These are phyloP conservation scores for Mycena alexandri DNA, from an alignment of 768 basidiomycete species.

Conservation along the genomic window DNA sequence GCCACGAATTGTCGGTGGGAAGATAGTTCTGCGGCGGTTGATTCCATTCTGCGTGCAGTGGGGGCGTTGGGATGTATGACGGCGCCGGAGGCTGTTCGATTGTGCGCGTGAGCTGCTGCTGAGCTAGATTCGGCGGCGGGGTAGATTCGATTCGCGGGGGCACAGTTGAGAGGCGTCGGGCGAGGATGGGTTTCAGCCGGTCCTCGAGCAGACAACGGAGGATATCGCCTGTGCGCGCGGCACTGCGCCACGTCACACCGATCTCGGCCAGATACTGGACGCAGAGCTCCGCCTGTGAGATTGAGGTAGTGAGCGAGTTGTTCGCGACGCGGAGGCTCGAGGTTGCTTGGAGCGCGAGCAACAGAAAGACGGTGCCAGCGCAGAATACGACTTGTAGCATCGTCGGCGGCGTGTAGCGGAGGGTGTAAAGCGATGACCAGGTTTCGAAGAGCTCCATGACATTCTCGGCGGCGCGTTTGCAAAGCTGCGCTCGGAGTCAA, in stretches of 20 bases:
- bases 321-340: slow-evolving; percentile 31
- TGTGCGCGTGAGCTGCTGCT: too few relatives aligned
- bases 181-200: slow-evolving; percentile 21
- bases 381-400: slow-evolving; percentile 53
- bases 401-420: slow-evolving; percentile 52
- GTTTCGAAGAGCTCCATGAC: slow-evolving; percentile 49
- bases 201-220: slow-evolving; percentile 14
- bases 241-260: slow-evolving; percentile 22
- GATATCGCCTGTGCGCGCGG: slow-evolving; percentile 21
- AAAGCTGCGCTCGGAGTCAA: slow-evolving; percentile 39
- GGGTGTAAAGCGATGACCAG: slow-evolving; percentile 51
- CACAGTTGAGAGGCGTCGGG: slow-evolving; percentile 18
- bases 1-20: too few relatives aligned
- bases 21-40: too few relatives aligned
- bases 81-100: too few relatives aligned
- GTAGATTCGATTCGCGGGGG: too few relatives aligned
- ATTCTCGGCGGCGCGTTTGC: slow-evolving; percentile 52
- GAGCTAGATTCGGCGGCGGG: too few relatives aligned
- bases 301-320: slow-evolving; percentile 27
- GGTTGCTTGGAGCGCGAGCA: slow-evolving; percentile 50
- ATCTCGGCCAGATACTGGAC: slow-evolving; percentile 22
- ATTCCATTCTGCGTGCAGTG: too few relatives aligned
- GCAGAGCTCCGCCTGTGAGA: slow-evolving; percentile 30
- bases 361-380: slow-evolving; percentile 55
- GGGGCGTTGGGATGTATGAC: too few relatives aligned